Base-by-base conservation (phyloP, 495 filamentous ascomycete species). In the Cenococcum geophilum region DNA sequence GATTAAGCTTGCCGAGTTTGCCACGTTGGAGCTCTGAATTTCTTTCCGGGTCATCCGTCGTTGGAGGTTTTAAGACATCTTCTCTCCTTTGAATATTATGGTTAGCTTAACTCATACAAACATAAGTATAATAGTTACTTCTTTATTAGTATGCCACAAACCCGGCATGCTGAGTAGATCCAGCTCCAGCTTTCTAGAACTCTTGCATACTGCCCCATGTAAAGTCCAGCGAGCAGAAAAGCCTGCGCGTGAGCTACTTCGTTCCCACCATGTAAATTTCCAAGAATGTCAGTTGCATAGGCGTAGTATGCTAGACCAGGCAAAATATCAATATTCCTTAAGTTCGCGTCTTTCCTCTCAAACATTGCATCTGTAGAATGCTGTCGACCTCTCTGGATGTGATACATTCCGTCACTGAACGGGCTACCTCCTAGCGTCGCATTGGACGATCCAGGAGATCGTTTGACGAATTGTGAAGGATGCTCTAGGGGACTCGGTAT, bases 301-400 rank as follows among this genome's bases (percentile, higher is more conserved):
- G 86, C 87, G 73, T 91, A 97, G 69, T 95, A 95, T 18, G 89
- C 86, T 59, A 97, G 74, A 0, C 93, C 93, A 0, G 93, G 92
- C 61, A 97, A 87, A 6, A 86, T 79, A 68, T 96, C 90, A n/a
- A 92, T 72, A 69, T 98, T 96, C 56, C 83, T 53, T 47, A 53
- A 47, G n/a, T 43, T 58, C 12, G 6, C 54, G 4, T 64, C 67
- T 0, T 20, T 18, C 11, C 21, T 58, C 56, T 36, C 34, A 48
- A 27, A 16, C 8, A 55, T 51, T 18, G 22, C 18, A 21, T 60
- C 48, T 14, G 18, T 22, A 58, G 50, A 57, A n/a, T 34, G 14
- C 86, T 79, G 68, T 95, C 89, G 12, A 90, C 69, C 68, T 97
- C 95, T 57, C 82, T 78, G 40, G 11, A 14, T 18, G 14, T 23